phyloP scores from a whole-genome alignment of 225 moss, liverwort and hornwort genomes.

The Ulota crispa region DNA sequence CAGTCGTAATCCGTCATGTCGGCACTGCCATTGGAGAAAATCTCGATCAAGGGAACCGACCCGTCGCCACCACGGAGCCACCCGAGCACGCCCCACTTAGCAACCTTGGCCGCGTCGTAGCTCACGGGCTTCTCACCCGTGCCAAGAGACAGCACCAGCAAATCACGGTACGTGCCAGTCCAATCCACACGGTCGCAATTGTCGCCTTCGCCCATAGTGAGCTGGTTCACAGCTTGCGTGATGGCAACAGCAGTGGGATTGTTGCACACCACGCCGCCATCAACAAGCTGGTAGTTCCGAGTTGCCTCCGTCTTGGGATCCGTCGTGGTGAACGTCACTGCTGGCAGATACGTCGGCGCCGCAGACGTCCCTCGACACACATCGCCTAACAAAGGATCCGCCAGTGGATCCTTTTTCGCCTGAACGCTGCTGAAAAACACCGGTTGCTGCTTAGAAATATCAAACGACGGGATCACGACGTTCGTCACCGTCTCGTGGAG shows the following conservation, averaged over 20 bases:
- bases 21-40: conserved; percentile 49
- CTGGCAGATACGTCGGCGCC: conserved; percentile 62
- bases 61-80: conserved; percentile 42
- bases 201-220: neutral
- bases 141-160: conserved; percentile 62
- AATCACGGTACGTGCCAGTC: conserved; percentile 20
- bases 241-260: conserved; percentile 60
- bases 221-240: conserved; percentile 44
- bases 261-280: conserved; percentile 66
- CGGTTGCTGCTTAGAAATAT: conserved; percentile 31
- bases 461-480: conserved; percentile 51
- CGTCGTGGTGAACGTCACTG: conserved; percentile 36
- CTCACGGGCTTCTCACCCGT: conserved; percentile 55
- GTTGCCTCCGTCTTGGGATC: neutral
- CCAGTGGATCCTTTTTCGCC: conserved; percentile 35
- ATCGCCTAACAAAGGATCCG: conserved; percentile 32
- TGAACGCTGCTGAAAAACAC: conserved; percentile 40
- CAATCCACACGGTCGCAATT: conserved; percentile 4
- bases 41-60: conserved; percentile 45
- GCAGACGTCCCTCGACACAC: conserved; percentile 59
- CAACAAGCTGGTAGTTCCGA: conserved; percentile 40
- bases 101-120: conserved; percentile 45
- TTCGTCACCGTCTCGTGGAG: conserved; percentile 41
- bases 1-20: conserved; percentile 56
- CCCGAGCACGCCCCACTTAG: conserved; percentile 47